These are phyloP conservation scores for Melocanna baccifera DNA, from an alignment of 176 grass and related monocot species.

Conservation along the genomic window DNA sequence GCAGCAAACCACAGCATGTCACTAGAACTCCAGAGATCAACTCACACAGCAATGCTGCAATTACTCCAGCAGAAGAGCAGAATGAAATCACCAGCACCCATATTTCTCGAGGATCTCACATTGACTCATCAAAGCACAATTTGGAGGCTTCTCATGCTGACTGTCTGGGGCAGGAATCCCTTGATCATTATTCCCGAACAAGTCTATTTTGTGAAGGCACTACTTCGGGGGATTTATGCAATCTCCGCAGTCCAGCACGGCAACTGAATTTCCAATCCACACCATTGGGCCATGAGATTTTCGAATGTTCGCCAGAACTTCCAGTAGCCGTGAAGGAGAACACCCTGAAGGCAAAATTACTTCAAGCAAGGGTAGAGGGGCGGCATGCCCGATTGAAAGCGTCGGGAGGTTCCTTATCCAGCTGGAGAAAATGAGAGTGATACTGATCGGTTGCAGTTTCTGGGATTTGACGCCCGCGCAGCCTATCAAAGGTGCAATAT, in stretches of 20 bases:
- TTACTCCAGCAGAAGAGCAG: conserved; percentile 16
- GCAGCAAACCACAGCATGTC: conserved; percentile 34
- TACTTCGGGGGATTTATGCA: conserved; percentile 44
- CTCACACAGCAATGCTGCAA: conserved; percentile 4
- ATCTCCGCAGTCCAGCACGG: background rate
- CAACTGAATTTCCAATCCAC: conserved; percentile 22
- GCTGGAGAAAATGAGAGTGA: conserved; percentile 11
- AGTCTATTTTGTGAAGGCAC: conserved; percentile 50
- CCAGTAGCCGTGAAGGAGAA: conserved; percentile 32
- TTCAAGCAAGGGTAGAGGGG: conserved; percentile 80
- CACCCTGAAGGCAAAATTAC: conserved; percentile 79
- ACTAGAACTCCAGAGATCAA: conserved; percentile 16
- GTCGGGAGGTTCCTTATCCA: conserved; percentile 24
- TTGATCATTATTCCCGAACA: conserved; percentile 32
- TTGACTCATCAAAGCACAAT: conserved; percentile 9
- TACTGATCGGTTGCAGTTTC: background rate
- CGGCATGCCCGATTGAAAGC: conserved; percentile 57
- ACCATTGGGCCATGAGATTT: conserved; percentile 30
- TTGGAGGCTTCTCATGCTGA: background rate
- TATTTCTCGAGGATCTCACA: conserved; percentile 19
- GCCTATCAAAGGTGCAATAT: background rate
- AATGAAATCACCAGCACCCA: conserved; percentile 11
- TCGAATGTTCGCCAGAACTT: conserved; percentile 40
- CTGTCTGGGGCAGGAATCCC: conserved; percentile 35
- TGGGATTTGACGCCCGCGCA: background rate